Evolutionary conservation across 805 yeast species (phyloP).

Genomic region (Kodamaea kakaduensis): DNA sequence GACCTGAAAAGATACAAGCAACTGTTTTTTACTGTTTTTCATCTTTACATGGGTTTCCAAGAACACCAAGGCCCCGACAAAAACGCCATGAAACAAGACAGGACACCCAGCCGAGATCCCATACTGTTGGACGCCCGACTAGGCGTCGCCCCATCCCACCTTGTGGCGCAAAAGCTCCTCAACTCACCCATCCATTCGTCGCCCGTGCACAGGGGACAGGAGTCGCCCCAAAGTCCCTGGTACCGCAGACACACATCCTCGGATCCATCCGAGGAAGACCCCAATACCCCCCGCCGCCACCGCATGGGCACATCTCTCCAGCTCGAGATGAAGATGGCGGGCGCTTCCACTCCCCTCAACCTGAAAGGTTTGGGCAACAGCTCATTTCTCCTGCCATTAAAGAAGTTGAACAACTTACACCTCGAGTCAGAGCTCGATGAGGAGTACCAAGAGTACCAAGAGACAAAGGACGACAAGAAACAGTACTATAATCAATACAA

Average conservation of each 20-base stretch:
- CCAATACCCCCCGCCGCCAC: conserved; percentile 3
- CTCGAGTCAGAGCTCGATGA: conserved; percentile 18
- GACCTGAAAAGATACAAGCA: too few relatives aligned
- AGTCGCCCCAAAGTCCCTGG: conserved; percentile 11
- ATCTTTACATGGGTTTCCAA: too few relatives aligned
- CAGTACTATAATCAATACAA: too few relatives aligned
- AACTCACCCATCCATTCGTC: conserved; percentile 5
- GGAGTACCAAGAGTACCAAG: conserved; percentile 10
- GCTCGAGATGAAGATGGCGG: conserved; percentile 13
- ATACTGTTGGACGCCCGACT: too few relatives aligned
- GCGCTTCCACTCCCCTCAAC: conserved; percentile 24
- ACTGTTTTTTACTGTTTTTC: too few relatives aligned
- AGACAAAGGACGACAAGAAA: conserved; percentile 13
- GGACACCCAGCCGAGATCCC: too few relatives aligned
- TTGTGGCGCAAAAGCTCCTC: conserved; percentile 5
- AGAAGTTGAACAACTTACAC: conserved; percentile 32
- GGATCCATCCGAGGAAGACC: conserved; percentile 11
- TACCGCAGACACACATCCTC: conserved; percentile 11
- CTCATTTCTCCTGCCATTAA: conserved; percentile 32
- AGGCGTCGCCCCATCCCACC: too few relatives aligned
- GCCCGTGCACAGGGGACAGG: too few relatives aligned
- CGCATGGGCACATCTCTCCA: conserved; percentile 3
- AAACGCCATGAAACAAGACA: too few relatives aligned
- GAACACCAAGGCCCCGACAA: too few relatives aligned
- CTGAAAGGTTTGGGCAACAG: conserved; percentile 8